Base-by-base conservation (phyloP, 352 stramenopile genomes). In the Phytophthora hybrid region DNA sequence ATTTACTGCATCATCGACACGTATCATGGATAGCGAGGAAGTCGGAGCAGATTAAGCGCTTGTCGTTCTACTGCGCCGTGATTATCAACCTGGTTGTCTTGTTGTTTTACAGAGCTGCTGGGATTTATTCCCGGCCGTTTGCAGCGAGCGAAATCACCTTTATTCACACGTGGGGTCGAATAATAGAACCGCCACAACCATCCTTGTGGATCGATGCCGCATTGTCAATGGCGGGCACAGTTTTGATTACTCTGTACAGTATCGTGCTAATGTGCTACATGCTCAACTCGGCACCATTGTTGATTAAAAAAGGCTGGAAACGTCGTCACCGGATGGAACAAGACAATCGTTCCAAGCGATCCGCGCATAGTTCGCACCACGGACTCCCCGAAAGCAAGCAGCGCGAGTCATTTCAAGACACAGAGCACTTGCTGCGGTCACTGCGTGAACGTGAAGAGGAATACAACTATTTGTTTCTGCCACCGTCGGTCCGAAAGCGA, bases 281-380 rank as follows among this genome's bases (percentile, higher is more conserved):
- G 55, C 73, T 89, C 39, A 94, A 94, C 55, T 89, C 82, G 14
- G 87, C 85, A 2, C 87, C 87, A 8, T 57, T 92, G 21, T 44
- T 92, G 6, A 85, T 94, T 21, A 90, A 91, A 64, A 89, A 92
- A 64, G 82, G 83, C 3, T 90, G 85, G 81, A 92, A 91, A 59
- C 80, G 81, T 2, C 83, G 83, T 26, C 84, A 84, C 62, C 77
- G 81, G 14, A 59, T 64, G 4, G 69, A 90, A 23, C 71, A 84
- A 69, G 69, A 77, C 10, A 74, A 70, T 19, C 59, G 66, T 23
- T 90, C 82, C 6, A 89, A 91, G 76, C 70, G 75, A 10, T 83
- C 63, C 1, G 83, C 81, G 1, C 16, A 62, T 62, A 84, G 71
- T 53, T 39, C 66, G 0, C 79, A 86, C 18, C 72, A 74, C 16